phyloP scores from a whole-genome alignment of 495 filamentous ascomycete genomes.

The Venustampulla echinocandica region DNA sequence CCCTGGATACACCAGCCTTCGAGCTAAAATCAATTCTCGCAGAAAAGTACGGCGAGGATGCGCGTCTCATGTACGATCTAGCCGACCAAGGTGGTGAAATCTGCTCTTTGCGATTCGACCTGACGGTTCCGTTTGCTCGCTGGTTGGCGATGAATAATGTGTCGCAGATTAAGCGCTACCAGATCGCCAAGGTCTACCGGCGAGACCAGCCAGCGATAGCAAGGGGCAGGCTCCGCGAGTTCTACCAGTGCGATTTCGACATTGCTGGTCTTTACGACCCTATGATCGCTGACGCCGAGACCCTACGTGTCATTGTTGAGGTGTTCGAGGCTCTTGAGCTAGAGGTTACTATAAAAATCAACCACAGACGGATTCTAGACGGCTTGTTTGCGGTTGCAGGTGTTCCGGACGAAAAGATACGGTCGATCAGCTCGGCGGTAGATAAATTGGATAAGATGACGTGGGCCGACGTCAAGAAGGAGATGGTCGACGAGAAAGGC shows the following conservation, averaged over 20 bases:
- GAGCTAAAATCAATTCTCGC: conserved; percentile 67
- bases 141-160: conserved; percentile 78
- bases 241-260: conserved; percentile 95
- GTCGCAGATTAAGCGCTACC: conserved; percentile 71
- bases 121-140: conserved; percentile 78
- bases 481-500: conserved; percentile 88
- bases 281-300: conserved; percentile 89
- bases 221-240: conserved; percentile 85
- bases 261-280: conserved; percentile 79
- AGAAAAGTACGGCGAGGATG: conserved; percentile 87
- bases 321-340: conserved; percentile 71
- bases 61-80: conserved; percentile 79
- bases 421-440: conserved; percentile 79
- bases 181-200: conserved; percentile 81
- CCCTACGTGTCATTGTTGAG: conserved; percentile 71
- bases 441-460: conserved; percentile 90
- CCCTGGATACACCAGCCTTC: conserved; percentile 75
- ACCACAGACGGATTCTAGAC: conserved; percentile 87
- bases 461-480: conserved; percentile 78
- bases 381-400: conserved; percentile 83
- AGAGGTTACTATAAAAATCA: conserved; percentile 76
- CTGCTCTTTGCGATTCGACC: conserved; percentile 76
- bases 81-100: conserved; percentile 76
- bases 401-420: conserved; percentile 74
- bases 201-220: conserved; percentile 68